Conservation (phyloP, 148 eudicot species). For the Fagopyrum homotropicum region DNA sequence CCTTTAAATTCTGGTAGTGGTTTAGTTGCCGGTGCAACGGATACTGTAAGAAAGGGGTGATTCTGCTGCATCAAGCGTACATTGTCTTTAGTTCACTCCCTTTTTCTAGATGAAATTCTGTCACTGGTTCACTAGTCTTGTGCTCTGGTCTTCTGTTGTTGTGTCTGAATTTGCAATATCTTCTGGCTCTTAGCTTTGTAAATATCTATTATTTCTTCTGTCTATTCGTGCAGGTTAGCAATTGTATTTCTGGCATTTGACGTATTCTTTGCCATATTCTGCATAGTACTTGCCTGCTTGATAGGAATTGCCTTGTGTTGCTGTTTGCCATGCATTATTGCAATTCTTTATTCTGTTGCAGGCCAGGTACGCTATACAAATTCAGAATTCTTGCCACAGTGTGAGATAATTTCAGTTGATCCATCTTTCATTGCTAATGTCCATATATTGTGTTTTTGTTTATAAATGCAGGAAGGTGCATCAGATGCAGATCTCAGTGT, state of each 20-base stretch:
- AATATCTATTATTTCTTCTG: not conserved
- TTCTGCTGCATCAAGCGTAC: not conserved
- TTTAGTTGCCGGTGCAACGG: not conserved
- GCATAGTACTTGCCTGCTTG: constrained; percentile 86
- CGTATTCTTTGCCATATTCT: constrained; percentile 93
- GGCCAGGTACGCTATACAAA: constrained; percentile 60
- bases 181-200: not conserved
- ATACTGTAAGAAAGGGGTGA: not conserved
- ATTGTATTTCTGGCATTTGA: constrained; percentile 93
- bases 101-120: not conserved
- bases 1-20: not conserved
- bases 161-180: not conserved
- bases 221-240: constrained; percentile 61
- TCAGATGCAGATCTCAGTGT: constrained; percentile 81
- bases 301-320: constrained; percentile 95
- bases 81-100: not conserved
- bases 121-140: not conserved
- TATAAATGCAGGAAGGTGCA: constrained; percentile 78
- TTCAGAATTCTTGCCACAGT: not conserved
- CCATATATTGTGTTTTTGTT: not conserved
- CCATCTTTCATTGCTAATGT: not conserved
- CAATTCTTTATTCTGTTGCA: constrained; percentile 83
- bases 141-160: not conserved
- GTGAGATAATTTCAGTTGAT: not conserved
- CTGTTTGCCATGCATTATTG: constrained; percentile 98